A percentile compares a stretch with the other conserved stretches of the same genome.
Conservation (phyloP, 2,329 filamentous ascomycete species). For the Passalora sequoiae region DNA sequence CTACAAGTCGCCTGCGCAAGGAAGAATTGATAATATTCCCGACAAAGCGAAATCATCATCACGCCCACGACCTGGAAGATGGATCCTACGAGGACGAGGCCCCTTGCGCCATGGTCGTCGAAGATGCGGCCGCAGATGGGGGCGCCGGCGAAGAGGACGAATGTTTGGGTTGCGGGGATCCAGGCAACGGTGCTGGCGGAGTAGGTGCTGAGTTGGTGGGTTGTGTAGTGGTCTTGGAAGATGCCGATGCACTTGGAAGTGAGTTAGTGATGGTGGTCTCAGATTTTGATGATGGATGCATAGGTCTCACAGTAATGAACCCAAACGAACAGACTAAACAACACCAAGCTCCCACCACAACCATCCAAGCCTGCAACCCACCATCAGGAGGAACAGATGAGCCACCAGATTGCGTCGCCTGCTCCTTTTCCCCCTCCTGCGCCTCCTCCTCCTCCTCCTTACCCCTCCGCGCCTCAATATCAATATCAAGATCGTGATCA, state of each 20-base stretch:
- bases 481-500: too few relatives aligned
- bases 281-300: too few relatives aligned
- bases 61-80: constrained; percentile 41
- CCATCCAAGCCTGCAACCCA: too few relatives aligned
- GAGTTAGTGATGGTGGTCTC: too few relatives aligned
- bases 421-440: too few relatives aligned
- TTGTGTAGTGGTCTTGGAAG: constrained; percentile 43
- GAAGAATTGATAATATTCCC: constrained; percentile 49
- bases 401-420: too few relatives aligned
- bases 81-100: constrained; percentile 15
- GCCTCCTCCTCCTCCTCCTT: too few relatives aligned
- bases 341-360: too few relatives aligned
- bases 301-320: too few relatives aligned
- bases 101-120: constrained; percentile 24
- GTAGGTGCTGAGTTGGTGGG: constrained; percentile 36
- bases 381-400: too few relatives aligned
- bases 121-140: constrained; percentile 24
- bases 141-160: constrained; percentile 9
- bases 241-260: constrained; percentile 37
- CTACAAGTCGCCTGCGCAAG: constrained; percentile 48
- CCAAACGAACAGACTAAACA: too few relatives aligned
- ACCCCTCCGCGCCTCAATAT: too few relatives aligned
- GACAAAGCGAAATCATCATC: constrained; percentile 45
- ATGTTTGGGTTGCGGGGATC: constrained; percentile 36
- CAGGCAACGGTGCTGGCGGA: constrained; percentile 40